Base-by-base conservation (phyloP, 2,329 filamentous ascomycete genomes). In the Calonectria multiphialidica region DNA sequence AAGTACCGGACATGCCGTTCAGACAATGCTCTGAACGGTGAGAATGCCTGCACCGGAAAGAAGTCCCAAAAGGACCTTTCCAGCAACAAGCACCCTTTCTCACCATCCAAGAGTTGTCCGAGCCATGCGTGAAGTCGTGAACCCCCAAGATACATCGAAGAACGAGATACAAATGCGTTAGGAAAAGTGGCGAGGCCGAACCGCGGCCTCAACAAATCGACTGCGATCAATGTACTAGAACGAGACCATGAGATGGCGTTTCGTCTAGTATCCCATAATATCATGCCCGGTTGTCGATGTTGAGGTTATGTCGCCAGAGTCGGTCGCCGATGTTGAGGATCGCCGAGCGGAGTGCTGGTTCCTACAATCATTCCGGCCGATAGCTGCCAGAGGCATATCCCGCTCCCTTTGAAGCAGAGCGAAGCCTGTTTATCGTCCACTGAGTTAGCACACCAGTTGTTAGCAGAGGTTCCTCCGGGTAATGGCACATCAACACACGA, bases 371-470 rank as follows among this genome's bases (percentile, higher is more conserved):
- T 78, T 79, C 83, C 78, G 82, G 81, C 77, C 82, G 82, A 77
- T 83, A 82, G 78, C 76, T 82, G 81, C 82, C 82, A 78, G 83
- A 83, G 83, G 82, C 82, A 79, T 84, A 80, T 82, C 81, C 87
- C 87, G 87, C 89, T 88, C 91, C 91, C 87, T 93, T 94, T 82
- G 93, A 93, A 90, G 92, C 91, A 89, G 93, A 95, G 90, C 93
- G 93, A 89, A 95, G 93, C 92, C 93, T 95, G 91, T 92, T 93
- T 83, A 93, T 90, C 92, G 92, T 90, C 92, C 90, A 93, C 93
- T 94, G 92, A 92, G 93, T 94, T 93, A 95, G 93, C 93, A 35
- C 76, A 91, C 91, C 80, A 90, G 65, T 90, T 91, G 90, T 92
- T 91, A 93, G 91, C 90, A 90, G 85, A 88, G 75, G 87, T 89